Evolutionary conservation across 306 rosid genomes (phyloP).

Genomic region (Clitoria ternatea): DNA sequence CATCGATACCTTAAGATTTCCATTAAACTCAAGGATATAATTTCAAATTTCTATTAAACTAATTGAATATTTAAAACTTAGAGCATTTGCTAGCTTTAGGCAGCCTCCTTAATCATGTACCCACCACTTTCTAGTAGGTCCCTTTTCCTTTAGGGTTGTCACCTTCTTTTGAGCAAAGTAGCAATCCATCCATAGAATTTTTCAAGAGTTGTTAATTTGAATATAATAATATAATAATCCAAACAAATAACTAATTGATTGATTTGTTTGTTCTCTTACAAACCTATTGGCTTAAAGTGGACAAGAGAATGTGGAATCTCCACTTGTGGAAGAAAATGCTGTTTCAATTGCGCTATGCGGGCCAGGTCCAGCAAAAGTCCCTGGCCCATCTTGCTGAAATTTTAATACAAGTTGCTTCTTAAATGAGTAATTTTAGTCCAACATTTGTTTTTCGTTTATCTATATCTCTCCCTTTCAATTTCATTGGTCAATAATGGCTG

Average conservation of each 20-base stretch:
- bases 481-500: constrained; percentile 33
- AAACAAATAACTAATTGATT: constrained; percentile 11
- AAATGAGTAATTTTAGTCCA: constrained; percentile 5
- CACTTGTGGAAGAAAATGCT: constrained; percentile 6
- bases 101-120: background rate
- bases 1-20: too few species aligned
- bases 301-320: constrained; percentile 22
- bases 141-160: constrained; percentile 15
- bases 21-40: too few species aligned
- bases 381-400: constrained; percentile 30
- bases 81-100: background rate
- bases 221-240: background rate
- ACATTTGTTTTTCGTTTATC: constrained; percentile 7
- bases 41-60: too few species aligned
- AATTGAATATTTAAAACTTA: too few species aligned
- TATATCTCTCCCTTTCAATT: background rate
- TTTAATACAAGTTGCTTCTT: constrained; percentile 32
- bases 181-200: constrained; percentile 29
- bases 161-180: constrained; percentile 20
- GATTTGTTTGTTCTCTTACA: background rate
- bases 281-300: constrained; percentile 17
- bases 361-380: constrained; percentile 2
- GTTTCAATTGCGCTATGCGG: constrained; percentile 25
- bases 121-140: constrained; percentile 33
- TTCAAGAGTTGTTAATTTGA: constrained; percentile 2